Conservation (phyloP, 306 rosid genomes). For the Quercus robur region DNA sequence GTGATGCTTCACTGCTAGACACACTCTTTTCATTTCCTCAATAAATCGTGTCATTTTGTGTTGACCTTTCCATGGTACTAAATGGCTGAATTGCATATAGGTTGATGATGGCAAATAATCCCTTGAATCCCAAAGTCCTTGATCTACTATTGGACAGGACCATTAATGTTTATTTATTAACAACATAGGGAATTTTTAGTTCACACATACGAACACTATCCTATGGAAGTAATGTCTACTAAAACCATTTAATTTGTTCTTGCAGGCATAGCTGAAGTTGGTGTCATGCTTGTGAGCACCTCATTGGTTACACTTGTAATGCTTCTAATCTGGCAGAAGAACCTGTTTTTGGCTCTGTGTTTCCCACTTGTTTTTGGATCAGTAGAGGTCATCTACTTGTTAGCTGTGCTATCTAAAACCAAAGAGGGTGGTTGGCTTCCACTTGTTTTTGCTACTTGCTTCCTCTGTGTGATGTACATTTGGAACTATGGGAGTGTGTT, state of each 20-base stretch:
- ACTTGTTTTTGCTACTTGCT: constrained; percentile 72
- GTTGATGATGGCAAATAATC: not conserved
- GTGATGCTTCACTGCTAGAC: not conserved
- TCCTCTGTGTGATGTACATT: constrained; percentile 89
- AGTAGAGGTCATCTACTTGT: constrained; percentile 75
- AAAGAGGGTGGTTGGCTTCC: constrained; percentile 96
- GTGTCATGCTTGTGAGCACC: constrained; percentile 94
- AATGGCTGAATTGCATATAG: not conserved
- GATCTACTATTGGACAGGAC: not conserved
- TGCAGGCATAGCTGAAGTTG: constrained; percentile 98
- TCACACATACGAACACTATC: not conserved
- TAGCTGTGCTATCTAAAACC: constrained; percentile 73
- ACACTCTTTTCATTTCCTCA: not conserved
- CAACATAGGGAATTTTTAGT: not conserved
- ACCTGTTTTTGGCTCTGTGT: constrained; percentile 67
- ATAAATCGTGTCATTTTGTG: not conserved
- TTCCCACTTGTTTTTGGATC: constrained; percentile 78
- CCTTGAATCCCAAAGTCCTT: constrained; percentile 1
- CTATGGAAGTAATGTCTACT: constrained; percentile 11
- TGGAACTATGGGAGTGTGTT: constrained; percentile 98
- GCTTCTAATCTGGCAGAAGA: constrained; percentile 96
- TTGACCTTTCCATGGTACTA: not conserved
- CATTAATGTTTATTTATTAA: not conserved
- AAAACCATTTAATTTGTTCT: constrained; percentile 19
- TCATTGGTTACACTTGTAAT: constrained; percentile 83